Conservation (phyloP, 164 flowering plant species). For the Litsea cubeba region DNA sequence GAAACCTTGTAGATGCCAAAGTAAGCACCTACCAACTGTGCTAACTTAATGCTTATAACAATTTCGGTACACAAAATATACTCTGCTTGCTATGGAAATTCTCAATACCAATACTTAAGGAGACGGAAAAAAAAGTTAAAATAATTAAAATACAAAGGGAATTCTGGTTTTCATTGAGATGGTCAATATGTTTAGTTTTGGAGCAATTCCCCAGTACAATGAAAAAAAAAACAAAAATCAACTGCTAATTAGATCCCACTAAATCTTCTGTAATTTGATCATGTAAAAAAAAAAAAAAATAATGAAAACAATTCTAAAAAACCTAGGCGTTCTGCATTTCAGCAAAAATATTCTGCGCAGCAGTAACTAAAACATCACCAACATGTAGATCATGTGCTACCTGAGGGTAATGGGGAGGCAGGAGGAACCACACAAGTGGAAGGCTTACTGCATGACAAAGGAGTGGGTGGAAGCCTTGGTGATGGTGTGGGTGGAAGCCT, state of each 20-base stretch:
- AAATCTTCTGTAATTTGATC: background rate
- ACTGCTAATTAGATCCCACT: background rate
- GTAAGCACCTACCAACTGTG: too few species aligned
- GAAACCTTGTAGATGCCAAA: too few species aligned
- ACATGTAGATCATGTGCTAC: background rate
- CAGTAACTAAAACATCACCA: constrained; percentile 2
- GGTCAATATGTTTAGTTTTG: background rate
- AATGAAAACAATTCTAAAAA: too few species aligned
- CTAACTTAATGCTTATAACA: too few species aligned
- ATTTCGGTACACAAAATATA: too few species aligned
- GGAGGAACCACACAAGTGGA: background rate
- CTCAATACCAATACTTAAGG: too few species aligned
- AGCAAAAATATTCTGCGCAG: background rate
- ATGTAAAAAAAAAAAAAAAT: too few species aligned
- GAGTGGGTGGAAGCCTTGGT: constrained; percentile 41
- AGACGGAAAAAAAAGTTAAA: too few species aligned
- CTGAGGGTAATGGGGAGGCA: constrained; percentile 7
- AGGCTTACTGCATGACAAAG: constrained; percentile 15
- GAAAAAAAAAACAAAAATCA: background rate
- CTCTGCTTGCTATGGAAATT: too few species aligned
- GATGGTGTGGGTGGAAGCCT: constrained; percentile 40
- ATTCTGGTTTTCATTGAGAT: too few species aligned
- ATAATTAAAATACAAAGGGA: too few species aligned
- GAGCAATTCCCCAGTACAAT: background rate
- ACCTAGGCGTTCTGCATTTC: background rate